Percentiles rank a stretch among this genome's conserved stretches.
Conservation (phyloP, 2,329 filamentous ascomycete species). For the Colletotrichum sublineola region DNA sequence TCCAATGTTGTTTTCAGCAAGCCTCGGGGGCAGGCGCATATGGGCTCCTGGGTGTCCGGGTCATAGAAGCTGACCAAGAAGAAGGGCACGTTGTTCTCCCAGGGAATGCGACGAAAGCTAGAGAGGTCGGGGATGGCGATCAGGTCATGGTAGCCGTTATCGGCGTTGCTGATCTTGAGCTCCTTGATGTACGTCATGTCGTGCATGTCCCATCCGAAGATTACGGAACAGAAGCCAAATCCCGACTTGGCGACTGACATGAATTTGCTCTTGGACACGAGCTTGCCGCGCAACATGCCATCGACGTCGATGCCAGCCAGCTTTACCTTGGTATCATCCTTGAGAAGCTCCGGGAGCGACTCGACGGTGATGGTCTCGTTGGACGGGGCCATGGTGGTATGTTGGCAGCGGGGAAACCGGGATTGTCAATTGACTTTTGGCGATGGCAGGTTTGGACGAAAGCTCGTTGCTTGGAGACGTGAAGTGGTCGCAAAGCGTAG, state of each 20-base stretch:
- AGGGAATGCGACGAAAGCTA: conserved; percentile 87
- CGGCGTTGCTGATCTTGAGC: conserved; percentile 87
- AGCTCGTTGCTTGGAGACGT: conserved; percentile 11
- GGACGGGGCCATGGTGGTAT: conserved; percentile 47
- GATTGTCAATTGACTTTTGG: conserved; percentile 39
- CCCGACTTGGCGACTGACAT: conserved; percentile 83
- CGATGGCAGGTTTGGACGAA: conserved; percentile 34
- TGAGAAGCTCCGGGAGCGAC: conserved; percentile 75
- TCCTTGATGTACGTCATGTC: conserved; percentile 90
- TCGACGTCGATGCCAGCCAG: conserved; percentile 90
- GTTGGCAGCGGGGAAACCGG: neutral
- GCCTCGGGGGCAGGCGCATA: conserved; percentile 85
- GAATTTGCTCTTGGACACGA: conserved; percentile 94
- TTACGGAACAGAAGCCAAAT: conserved; percentile 94
- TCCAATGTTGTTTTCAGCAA: conserved; percentile 77
- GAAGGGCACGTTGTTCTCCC: conserved; percentile 89
- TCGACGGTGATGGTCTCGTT: conserved; percentile 66
- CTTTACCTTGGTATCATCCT: conserved; percentile 83
- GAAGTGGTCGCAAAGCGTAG: conserved; percentile 3
- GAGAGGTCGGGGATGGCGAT: conserved; percentile 84
- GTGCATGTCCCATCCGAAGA: conserved; percentile 98
- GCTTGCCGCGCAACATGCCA: conserved; percentile 87
- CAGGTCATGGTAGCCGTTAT: conserved; percentile 90
- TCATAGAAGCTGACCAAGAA: conserved; percentile 88
- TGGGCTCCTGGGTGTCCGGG: conserved; percentile 78